Base-by-base conservation (phyloP, 2,329 filamentous ascomycete species). In the Fusarium mexicanum region DNA sequence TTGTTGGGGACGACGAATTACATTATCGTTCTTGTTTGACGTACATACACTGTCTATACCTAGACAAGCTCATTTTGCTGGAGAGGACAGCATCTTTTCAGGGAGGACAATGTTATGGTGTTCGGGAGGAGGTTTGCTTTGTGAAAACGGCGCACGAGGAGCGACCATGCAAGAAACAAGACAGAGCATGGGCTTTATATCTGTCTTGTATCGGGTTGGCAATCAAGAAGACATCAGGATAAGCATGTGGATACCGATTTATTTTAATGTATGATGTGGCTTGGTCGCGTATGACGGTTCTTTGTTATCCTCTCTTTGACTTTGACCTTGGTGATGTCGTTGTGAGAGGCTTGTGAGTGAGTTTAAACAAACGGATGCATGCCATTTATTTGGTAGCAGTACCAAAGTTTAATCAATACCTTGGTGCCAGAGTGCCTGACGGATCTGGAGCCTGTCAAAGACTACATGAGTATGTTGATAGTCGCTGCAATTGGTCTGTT, bases 211-310 rank as follows among this genome's bases (percentile, higher is more conserved):
- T 54, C 53, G 57, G 64, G 40, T 46, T 38, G 26, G 38, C 51
- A 55, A 51, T 57, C 29, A 63, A 68, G 64, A 43, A 31, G 26
- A 57, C 54, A 62, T 47, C 31, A 62, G 67, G 69, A 78, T 77
- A 76, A 59, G 57, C 70, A 71, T 67, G 71, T 69, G 72, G 73
- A 61, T 74, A 76, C 63, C 63, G 64, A 72, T 50, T 72, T 69
- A 78, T 60, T 69, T 67, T 74, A 77, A 76, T 78, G 77, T 78
- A 78, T 73, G 70, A 77, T 77, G 74, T 64, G 62, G 64, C 65
- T 61, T 65, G 65, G 58, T 77, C 73, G 66, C 62, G 63, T 66
- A 37, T 65, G 58, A 67, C 69, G 50, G 71, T 33, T 70, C 26
- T 69, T 66, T 61, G 24, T 31, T 61, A 46, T 59, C 38, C 26